Conservation (phyloP, 192 early-diverging fungal species). For the Backusella westeae region DNA sequence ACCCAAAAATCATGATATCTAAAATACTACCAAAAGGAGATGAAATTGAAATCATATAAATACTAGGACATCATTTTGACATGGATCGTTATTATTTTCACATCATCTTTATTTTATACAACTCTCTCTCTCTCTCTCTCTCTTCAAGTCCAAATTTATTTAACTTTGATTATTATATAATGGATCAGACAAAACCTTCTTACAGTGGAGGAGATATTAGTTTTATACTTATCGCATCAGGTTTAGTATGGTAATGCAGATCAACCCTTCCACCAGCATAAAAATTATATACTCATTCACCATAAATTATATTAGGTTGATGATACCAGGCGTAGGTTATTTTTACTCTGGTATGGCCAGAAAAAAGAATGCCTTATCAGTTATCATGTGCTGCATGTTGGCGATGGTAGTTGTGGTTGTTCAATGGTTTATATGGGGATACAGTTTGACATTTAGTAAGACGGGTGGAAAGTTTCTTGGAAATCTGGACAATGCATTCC, state of each 20-base stretch:
- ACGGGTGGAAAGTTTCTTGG: slow-evolving; percentile 74
- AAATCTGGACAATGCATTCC: slow-evolving; percentile 73
- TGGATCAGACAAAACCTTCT: not conserved
- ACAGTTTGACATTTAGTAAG: slow-evolving; percentile 86
- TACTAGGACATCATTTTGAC: not conserved
- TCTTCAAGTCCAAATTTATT: not conserved
- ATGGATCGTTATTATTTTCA: not conserved
- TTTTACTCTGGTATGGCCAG: slow-evolving; percentile 96
- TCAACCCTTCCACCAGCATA: not conserved
- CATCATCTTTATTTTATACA: not conserved
- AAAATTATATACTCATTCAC: not conserved
- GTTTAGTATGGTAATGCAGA: slow-evolving; percentile 65
- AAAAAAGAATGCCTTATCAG: slow-evolving; percentile 87
- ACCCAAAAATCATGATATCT: not conserved
- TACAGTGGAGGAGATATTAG: slow-evolving; percentile 54
- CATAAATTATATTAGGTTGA: slow-evolving; percentile 45
- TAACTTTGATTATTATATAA: not conserved
- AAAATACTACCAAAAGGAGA: not conserved
- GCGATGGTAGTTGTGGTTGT: slow-evolving; percentile 84
- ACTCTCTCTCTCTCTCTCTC: not conserved
- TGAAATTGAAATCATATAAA: not conserved
- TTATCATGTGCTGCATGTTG: slow-evolving; percentile 83
- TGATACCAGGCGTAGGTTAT: slow-evolving; percentile 93
- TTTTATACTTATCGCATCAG: slow-evolving; percentile 69
- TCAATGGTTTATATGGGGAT: slow-evolving; percentile 92